These are phyloP conservation scores for Rhododendron ovatum DNA, from an alignment of 148 eudicot species.

Conservation along the genomic window DNA sequence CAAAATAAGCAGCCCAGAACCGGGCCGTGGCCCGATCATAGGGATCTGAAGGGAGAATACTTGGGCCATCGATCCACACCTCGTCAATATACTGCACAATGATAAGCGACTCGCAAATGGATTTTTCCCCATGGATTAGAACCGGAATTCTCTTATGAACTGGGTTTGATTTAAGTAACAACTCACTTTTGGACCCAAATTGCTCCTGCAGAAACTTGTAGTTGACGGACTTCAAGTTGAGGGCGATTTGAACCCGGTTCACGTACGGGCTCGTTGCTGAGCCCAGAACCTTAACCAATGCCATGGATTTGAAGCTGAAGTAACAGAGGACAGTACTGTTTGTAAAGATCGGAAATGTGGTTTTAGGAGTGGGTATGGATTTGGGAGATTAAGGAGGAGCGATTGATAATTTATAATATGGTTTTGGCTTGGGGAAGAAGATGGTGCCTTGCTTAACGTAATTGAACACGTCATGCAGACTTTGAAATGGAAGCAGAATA, in stretches of 20 bases:
- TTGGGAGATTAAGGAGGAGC: neutral
- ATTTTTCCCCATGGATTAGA: slow-evolving; percentile 43
- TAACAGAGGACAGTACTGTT: neutral
- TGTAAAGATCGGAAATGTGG: neutral
- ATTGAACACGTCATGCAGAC: neutral
- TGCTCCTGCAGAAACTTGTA: slow-evolving; percentile 35
- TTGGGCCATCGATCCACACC: slow-evolving; percentile 31
- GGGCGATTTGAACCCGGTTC: slow-evolving; percentile 26
- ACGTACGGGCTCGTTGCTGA: slow-evolving; percentile 25
- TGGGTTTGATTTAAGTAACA: slow-evolving; percentile 58
- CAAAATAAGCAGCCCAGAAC: slow-evolving; percentile 58
- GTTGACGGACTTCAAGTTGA: slow-evolving; percentile 30
- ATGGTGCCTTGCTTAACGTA: neutral
- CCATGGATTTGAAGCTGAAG: slow-evolving; percentile 8
- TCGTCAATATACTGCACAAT: slow-evolving; percentile 42
- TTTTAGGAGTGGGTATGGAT: neutral
- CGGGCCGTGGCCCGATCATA: slow-evolving; percentile 56
- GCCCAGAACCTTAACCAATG: slow-evolving; percentile 26
- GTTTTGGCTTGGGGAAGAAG: neutral
- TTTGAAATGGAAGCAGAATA: too few relatives aligned
- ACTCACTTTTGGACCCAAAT: slow-evolving; percentile 37
- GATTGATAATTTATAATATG: neutral
- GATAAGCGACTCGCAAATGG: slow-evolving; percentile 53
- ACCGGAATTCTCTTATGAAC: slow-evolving; percentile 70
- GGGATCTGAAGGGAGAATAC: slow-evolving; percentile 58